phyloP scores from a whole-genome alignment of 2,329 filamentous ascomycete species.

The Intubia oerlemansii region DNA sequence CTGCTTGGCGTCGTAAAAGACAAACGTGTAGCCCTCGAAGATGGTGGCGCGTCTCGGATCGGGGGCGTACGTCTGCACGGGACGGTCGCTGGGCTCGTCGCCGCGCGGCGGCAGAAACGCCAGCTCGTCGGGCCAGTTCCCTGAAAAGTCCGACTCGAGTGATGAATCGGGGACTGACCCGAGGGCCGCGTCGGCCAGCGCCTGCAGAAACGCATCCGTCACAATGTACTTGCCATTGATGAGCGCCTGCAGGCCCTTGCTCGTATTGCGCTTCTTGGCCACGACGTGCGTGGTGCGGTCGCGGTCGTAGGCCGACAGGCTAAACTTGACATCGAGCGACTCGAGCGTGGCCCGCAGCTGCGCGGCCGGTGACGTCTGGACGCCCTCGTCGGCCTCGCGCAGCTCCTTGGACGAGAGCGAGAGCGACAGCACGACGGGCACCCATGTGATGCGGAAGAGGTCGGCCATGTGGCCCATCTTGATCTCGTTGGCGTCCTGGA shows the following conservation, averaged over 20 bases:
- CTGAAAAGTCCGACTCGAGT: slow-evolving; percentile 62
- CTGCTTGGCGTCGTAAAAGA: slow-evolving; percentile 63
- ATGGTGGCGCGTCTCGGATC: slow-evolving; percentile 43
- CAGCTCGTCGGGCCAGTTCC: slow-evolving; percentile 54
- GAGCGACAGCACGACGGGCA: slow-evolving; percentile 62
- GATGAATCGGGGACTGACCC: slow-evolving; percentile 25
- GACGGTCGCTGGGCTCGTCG: slow-evolving; percentile 50
- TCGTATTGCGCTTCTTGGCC: slow-evolving; percentile 72
- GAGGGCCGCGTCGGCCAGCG: slow-evolving; percentile 31
- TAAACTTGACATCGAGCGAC: slow-evolving; percentile 74
- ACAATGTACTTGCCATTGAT: slow-evolving; percentile 67
- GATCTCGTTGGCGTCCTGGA: slow-evolving; percentile 38
- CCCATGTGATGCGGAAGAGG: slow-evolving; percentile 53
- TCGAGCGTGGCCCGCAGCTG: slow-evolving; percentile 47
- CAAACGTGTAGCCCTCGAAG: slow-evolving; percentile 73
- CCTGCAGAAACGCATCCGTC: slow-evolving; percentile 49
- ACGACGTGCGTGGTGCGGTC: slow-evolving; percentile 69
- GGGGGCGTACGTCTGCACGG: slow-evolving; percentile 50
- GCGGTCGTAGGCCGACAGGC: slow-evolving; percentile 47
- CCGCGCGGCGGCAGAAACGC: slow-evolving; percentile 53
- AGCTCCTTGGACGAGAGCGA: slow-evolving; percentile 52
- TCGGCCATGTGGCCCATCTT: slow-evolving; percentile 50
- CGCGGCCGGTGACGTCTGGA: too few species aligned
- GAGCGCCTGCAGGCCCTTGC: slow-evolving; percentile 69
- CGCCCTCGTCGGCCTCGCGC: slow-evolving; percentile 30